phyloP scores from a whole-genome alignment of 2,329 filamentous ascomycete genomes.

The Pyrenochaeta sp. region DNA sequence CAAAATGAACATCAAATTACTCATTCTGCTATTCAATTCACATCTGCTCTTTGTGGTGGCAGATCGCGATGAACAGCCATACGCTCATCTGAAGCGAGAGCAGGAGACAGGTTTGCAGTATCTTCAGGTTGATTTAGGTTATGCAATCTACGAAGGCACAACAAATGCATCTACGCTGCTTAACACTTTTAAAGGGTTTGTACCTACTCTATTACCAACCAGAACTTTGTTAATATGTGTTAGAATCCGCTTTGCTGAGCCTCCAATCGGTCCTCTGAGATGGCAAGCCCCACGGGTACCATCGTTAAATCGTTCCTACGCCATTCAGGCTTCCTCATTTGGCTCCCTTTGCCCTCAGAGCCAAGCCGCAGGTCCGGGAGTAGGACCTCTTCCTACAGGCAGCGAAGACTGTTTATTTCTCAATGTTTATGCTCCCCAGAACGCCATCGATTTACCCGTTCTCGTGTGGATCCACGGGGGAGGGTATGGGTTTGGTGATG shows the following conservation, averaged over 20 bases:
- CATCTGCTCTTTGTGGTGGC: no score
- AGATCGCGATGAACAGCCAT: no score
- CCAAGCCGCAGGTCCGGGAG: neutral
- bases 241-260: slow-evolving; percentile 31
- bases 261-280: slow-evolving; percentile 22
- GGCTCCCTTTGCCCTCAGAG: slow-evolving; percentile 13
- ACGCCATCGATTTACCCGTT: slow-evolving; percentile 37
- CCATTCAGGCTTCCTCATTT: slow-evolving; percentile 6
- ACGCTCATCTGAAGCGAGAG: no score
- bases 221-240: neutral
- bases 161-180: slow-evolving; percentile 20
- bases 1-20: no score
- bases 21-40: no score
- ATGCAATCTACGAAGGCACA: slow-evolving; percentile 28
- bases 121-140: slow-evolving; percentile 35
- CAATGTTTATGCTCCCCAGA: slow-evolving; percentile 42
- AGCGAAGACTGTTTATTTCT: slow-evolving; percentile 50
- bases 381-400: slow-evolving; percentile 2
- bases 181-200: slow-evolving; percentile 33
- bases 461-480: slow-evolving; percentile 37
- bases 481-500: slow-evolving; percentile 49
- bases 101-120: no score
- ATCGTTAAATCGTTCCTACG: slow-evolving; percentile 9
- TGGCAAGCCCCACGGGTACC: slow-evolving; percentile 27
- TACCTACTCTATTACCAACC: neutral